Conservation (phyloP, 257 asterid species). For the Solanum ossicruentum region DNA sequence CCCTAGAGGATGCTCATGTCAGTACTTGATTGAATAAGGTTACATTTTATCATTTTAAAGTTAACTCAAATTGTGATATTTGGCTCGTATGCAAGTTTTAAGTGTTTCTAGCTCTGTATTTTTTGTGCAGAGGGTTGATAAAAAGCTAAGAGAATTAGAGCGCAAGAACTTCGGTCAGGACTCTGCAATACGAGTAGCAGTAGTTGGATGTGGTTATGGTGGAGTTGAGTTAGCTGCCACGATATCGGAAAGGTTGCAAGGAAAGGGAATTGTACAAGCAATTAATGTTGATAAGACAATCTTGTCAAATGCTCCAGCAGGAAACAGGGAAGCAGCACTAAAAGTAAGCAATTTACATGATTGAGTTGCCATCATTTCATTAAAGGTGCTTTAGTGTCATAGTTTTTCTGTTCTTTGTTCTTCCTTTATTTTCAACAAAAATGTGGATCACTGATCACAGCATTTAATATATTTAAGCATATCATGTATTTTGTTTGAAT, state of each 20-base stretch:
- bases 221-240: conserved; percentile 97
- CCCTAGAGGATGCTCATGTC: conserved; percentile 88
- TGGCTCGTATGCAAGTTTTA: neutral
- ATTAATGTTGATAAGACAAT: conserved; percentile 61
- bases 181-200: conserved; percentile 57
- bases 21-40: conserved; percentile 17
- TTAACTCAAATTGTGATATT: neutral
- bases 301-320: conserved; percentile 75
- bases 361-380: neutral
- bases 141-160: conserved; percentile 58
- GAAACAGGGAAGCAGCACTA: conserved; percentile 79
- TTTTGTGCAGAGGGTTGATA: conserved; percentile 58
- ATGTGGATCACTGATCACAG: neutral
- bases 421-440: neutral
- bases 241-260: conserved; percentile 73
- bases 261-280: conserved; percentile 68
- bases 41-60: neutral
- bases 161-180: conserved; percentile 59
- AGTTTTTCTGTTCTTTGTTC: neutral
- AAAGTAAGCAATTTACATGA: conserved; percentile 39
- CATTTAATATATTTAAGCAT: neutral
- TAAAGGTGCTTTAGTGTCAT: neutral
- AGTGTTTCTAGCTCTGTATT: neutral
- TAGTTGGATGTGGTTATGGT: conserved; percentile 95
- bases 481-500: neutral